Evolutionary conservation across 495 filamentous ascomycete species (phyloP).

Genomic region (Mytilinidion resinicola): DNA sequence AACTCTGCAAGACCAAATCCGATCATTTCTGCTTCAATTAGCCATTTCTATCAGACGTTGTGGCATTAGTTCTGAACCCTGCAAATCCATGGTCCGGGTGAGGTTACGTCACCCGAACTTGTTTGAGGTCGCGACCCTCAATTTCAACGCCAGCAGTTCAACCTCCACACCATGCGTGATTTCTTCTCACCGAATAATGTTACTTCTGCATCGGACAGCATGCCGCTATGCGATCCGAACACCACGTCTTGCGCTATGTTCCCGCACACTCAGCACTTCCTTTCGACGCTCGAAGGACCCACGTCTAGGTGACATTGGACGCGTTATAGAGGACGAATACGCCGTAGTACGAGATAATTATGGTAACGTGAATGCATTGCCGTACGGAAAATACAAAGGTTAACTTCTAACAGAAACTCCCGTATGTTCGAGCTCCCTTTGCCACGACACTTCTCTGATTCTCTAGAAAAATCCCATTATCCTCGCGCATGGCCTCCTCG

Average conservation of each 20-base stretch:
- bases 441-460: background rate
- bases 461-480: constrained; percentile 60
- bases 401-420: constrained; percentile 11
- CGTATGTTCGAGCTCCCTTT: constrained; percentile 3
- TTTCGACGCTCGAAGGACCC: constrained; percentile 42
- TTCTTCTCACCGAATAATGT: background rate
- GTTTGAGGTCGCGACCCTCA: no score
- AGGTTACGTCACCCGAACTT: no score
- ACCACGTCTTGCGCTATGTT: background rate
- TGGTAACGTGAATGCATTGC: constrained; percentile 41
- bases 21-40: no score
- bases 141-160: no score
- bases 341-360: constrained; percentile 64
- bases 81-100: no score
- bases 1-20: no score
- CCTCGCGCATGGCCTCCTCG: constrained; percentile 84
- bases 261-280: constrained; percentile 3
- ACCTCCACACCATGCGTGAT: background rate
- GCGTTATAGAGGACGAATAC: constrained; percentile 71
- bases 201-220: background rate
- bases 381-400: background rate
- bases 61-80: no score
- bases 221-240: background rate
- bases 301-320: constrained; percentile 56
- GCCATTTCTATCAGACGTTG: no score